Base-by-base conservation (phyloP, 352 stramenopile species). In the Phytophthora palmivora region DNA sequence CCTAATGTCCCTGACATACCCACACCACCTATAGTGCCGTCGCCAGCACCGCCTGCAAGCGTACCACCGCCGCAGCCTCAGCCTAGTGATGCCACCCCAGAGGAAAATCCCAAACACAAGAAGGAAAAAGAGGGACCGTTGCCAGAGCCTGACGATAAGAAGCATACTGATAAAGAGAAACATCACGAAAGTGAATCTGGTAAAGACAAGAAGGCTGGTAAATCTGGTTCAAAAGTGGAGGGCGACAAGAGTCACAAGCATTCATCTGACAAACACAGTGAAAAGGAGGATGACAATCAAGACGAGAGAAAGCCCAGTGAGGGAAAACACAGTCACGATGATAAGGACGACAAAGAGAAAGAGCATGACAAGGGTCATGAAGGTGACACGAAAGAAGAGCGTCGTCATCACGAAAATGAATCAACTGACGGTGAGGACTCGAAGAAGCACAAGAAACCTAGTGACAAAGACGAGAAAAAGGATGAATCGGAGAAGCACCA, bases 181-280 rank as follows among this genome's bases (percentile, higher is more conserved):
- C 61, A 58, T 12, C 39, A 46, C 0, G 12, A 55, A 15, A n/a
- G 28, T 44, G 43, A 66, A 21, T 24, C 33, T 28, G 44, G 45
- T 9, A 58, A 66, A 24, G 38, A 63, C 24, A 58, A 60, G 28
- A 56, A 54, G 28, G 18, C 32, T 44, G 34, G 54, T 10, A 69
- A 61, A 18, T 44, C 46, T 8, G 21, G 51, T 3, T 15, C 34
- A 10, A 52, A 57, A 19, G 47, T 62, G 38, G 47, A 43, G 43
- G 48, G 67, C 3, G 38, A 53, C n/a, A 42, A 57, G 10, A 44
- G 26, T 3, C 39, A 53, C 44, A 58, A 70, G 18, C 39, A 58
- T 34, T 48, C 47, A 9, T 34, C 48, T 22, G 38, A 60, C 21
- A 58, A 65, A 33, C 39, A 68, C 32, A 19, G 16, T 9, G 22